Conservation (phyloP, 768 basidiomycete species). For the Tubosaeta sp. region DNA sequence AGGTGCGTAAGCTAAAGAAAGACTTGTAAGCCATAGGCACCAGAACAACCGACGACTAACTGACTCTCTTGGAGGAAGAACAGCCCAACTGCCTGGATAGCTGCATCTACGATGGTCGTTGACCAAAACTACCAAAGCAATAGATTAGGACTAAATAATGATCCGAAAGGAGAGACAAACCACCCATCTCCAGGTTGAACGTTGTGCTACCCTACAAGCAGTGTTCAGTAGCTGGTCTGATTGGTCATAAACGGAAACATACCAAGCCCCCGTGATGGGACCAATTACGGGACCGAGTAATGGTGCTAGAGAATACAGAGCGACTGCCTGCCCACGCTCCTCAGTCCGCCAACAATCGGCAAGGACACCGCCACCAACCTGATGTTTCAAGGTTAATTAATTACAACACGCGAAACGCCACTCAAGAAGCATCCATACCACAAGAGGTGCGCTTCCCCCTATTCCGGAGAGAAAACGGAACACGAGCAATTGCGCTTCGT, state of each 20-base stretch:
- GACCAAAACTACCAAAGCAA: slow-evolving; percentile 53
- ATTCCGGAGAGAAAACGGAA: slow-evolving; percentile 69
- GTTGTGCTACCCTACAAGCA: slow-evolving; percentile 46
- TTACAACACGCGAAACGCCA: not conserved
- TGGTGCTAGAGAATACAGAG: slow-evolving; percentile 62
- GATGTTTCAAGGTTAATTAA: not conserved
- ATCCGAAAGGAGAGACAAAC: slow-evolving; percentile 30
- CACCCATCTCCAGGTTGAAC: slow-evolving; percentile 70
- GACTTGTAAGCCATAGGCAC: slow-evolving; percentile 13
- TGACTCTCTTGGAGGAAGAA: slow-evolving; percentile 61
- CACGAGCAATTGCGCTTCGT: slow-evolving; percentile 51
- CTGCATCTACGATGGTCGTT: slow-evolving; percentile 52
- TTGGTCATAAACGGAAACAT: slow-evolving; percentile 1
- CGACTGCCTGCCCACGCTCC: slow-evolving; percentile 59
- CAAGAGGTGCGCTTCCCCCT: slow-evolving; percentile 68
- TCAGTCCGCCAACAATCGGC: slow-evolving; percentile 60
- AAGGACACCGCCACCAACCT: slow-evolving; percentile 65
- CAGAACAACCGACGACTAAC: slow-evolving; percentile 13
- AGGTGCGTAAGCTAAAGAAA: slow-evolving; percentile 24
- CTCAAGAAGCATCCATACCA: slow-evolving; percentile 28
- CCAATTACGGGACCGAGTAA: slow-evolving; percentile 63
- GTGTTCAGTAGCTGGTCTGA: not conserved
- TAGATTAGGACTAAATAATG: not conserved
- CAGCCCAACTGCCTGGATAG: slow-evolving; percentile 52
- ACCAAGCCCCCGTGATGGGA: slow-evolving; percentile 61